Conservation (phyloP, 345 rosid species). For the Eucalyptus pauciflora region DNA sequence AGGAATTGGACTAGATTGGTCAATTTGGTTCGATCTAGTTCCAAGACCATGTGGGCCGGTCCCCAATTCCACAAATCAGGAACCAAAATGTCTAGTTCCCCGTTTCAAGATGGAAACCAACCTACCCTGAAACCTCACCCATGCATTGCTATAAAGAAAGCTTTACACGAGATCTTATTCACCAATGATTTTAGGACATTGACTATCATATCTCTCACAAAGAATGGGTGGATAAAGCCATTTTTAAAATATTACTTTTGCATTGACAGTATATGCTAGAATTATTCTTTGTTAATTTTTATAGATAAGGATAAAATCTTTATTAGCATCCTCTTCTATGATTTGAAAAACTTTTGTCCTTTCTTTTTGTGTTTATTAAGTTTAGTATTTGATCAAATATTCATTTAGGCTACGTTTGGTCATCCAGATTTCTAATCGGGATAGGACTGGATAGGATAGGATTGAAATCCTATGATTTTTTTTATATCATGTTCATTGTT, state of each 20-base stretch:
- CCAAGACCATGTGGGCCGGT: rapidly evolving
- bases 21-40: background rate
- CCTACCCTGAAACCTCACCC: rapidly evolving
- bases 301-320: background rate
- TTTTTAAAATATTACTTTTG: background rate
- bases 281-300: background rate
- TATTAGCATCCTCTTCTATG: background rate
- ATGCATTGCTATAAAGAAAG: background rate
- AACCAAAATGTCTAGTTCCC: background rate
- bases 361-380: background rate
- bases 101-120: background rate
- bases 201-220: background rate
- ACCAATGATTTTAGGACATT: background rate
- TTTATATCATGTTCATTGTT: too few species aligned
- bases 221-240: background rate
- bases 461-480: too few species aligned
- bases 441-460: too few species aligned
- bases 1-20: rapidly evolving
- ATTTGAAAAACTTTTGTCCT: background rate
- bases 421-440: too few species aligned
- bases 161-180: background rate
- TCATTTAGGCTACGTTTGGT: background rate
- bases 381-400: background rate
- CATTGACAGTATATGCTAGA: background rate
- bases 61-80: background rate